phyloP scores from a whole-genome alignment of 805 yeast species.

The Zygosaccharomyces lentus region DNA sequence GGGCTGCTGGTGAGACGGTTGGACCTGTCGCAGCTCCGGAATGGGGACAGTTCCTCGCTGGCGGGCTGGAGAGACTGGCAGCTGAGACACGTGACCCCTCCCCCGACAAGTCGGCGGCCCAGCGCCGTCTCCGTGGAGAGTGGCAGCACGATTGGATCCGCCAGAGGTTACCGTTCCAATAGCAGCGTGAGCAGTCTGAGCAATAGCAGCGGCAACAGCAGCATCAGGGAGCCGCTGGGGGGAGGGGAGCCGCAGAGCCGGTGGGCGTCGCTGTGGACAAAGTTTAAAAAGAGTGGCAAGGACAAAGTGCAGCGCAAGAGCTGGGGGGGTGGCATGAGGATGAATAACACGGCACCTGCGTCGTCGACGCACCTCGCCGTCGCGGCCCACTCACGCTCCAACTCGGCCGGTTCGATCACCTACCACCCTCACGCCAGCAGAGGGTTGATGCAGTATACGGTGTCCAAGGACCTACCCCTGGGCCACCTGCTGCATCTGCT shows the following conservation, averaged over 20 bases:
- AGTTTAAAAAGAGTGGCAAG: background rate
- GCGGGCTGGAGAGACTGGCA: slow-evolving; percentile 83
- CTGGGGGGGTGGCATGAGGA: too few species aligned
- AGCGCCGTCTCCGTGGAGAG: slow-evolving; percentile 40
- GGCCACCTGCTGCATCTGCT: slow-evolving; percentile 70
- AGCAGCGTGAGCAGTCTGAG: slow-evolving; percentile 31
- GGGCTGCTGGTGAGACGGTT: slow-evolving; percentile 53
- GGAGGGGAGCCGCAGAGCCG: background rate
- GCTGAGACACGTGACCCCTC: slow-evolving; percentile 48
- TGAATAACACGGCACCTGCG: too few species aligned
- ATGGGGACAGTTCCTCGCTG: slow-evolving; percentile 31
- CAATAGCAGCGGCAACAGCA: slow-evolving; percentile 17
- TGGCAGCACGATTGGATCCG: background rate
- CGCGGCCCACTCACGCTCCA: background rate
- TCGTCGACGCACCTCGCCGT: too few species aligned
- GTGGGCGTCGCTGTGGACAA: slow-evolving; percentile 4
- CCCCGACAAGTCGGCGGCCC: background rate
- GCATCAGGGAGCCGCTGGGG: background rate
- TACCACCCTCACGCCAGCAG: slow-evolving; percentile 62
- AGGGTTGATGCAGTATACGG: slow-evolving; percentile 57
- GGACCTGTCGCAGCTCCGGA: slow-evolving; percentile 50
- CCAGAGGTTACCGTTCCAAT: slow-evolving; percentile 25
- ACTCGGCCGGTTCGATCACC: background rate
- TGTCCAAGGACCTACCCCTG: slow-evolving; percentile 71
- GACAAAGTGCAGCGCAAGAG: background rate